phyloP scores from a whole-genome alignment of 1,284 basidiomycete genomes.

The Heterobasidion irregulare region DNA sequence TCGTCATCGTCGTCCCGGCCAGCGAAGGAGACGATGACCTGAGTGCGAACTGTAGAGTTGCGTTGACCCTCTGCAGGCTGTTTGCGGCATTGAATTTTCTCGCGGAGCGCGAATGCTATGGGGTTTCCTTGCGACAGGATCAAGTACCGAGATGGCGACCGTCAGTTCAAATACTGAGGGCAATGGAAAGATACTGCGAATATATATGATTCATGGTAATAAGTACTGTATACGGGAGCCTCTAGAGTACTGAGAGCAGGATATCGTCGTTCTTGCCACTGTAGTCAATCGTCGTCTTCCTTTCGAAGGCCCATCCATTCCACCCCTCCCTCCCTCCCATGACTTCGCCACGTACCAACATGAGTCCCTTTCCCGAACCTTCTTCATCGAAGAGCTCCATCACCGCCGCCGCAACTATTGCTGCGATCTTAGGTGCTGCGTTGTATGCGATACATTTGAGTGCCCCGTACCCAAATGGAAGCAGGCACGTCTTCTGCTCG shows the following conservation, averaged over 20 bases:
- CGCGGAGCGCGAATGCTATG: no score
- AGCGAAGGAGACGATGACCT: not conserved
- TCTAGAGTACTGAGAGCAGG: no score
- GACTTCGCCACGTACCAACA: not conserved
- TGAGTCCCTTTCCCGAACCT: not conserved
- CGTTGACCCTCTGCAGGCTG: not conserved
- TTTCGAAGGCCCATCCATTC: slow-evolving; percentile 1
- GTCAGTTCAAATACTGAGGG: no score
- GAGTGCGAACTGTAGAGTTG: not conserved
- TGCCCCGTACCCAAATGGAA: slow-evolving; percentile 13
- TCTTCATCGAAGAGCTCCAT: not conserved
- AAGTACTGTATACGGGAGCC: no score
- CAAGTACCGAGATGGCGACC: no score
- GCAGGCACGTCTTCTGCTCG: slow-evolving; percentile 7
- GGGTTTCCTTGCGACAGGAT: no score
- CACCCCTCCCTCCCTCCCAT: slow-evolving; percentile 6
- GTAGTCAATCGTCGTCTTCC: no score
- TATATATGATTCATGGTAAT: no score
- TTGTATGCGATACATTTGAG: slow-evolving; percentile 11
- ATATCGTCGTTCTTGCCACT: no score
- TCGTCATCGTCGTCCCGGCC: not conserved
- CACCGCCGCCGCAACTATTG: slow-evolving; percentile 8
- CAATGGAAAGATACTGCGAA: no score
- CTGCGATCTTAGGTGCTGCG: slow-evolving; percentile 13
- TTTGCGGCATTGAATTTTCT: no score